phyloP scores from a whole-genome alignment of 495 filamentous ascomycete species.

The Neurospora cerealis region DNA sequence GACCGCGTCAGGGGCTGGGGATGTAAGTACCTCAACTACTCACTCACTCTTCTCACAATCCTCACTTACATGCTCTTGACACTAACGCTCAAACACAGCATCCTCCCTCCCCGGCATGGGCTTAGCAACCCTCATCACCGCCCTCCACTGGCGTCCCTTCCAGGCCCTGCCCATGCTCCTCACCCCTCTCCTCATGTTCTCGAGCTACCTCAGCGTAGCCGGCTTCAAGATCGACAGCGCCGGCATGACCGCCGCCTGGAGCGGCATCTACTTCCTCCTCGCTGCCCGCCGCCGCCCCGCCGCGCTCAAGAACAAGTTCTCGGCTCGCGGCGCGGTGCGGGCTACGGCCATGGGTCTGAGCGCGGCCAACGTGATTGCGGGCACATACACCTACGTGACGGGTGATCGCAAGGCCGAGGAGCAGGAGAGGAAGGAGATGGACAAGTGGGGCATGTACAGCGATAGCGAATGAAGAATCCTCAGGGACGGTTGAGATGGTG shows the following conservation, averaged over 20 bases:
- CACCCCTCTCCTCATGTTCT: constrained; percentile 75
- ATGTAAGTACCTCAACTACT: not conserved
- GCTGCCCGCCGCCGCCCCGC: constrained; percentile 55
- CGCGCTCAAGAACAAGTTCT: constrained; percentile 49
- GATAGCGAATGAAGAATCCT: constrained; percentile 5
- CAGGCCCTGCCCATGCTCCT: constrained; percentile 70
- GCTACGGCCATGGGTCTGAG: constrained; percentile 63
- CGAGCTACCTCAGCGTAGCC: constrained; percentile 71
- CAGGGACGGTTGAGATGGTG: not conserved
- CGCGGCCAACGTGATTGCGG: constrained; percentile 56
- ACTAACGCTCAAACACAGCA: constrained; percentile 39
- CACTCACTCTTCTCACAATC: not conserved
- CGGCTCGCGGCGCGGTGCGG: constrained; percentile 58
- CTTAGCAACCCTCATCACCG: constrained; percentile 68
- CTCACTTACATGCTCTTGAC: not conserved
- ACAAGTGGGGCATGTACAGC: constrained; percentile 34
- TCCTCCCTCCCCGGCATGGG: constrained; percentile 68
- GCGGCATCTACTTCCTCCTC: constrained; percentile 71
- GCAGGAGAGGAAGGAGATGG: constrained; percentile 29
- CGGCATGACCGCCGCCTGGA: constrained; percentile 78
- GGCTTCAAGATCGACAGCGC: constrained; percentile 74
- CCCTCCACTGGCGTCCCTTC: constrained; percentile 67
- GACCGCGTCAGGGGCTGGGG: constrained; percentile 3
- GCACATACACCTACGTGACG: constrained; percentile 61
- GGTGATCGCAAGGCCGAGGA: constrained; percentile 45